phyloP scores from a whole-genome alignment of 1,139 yeast genomes.

The Debaryomyces sp. region DNA sequence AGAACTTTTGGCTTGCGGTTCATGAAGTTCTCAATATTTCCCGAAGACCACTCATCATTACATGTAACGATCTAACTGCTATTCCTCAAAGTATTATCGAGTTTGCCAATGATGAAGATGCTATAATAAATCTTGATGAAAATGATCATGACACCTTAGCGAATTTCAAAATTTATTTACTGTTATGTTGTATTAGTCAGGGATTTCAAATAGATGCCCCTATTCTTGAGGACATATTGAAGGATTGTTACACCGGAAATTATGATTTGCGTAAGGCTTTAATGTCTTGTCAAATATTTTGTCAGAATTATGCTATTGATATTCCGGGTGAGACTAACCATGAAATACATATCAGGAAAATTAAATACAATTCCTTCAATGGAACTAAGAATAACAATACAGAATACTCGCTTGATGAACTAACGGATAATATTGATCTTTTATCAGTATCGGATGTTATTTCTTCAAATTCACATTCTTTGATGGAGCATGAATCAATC shows the following conservation, averaged over 20 bases:
- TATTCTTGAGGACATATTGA: slow-evolving; percentile 36
- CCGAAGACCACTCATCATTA: slow-evolving; percentile 77
- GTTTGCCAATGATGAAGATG: slow-evolving; percentile 43
- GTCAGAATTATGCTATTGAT: slow-evolving; percentile 30
- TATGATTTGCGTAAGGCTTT: slow-evolving; percentile 61
- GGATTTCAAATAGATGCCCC: slow-evolving; percentile 38
- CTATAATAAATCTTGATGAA: slow-evolving; percentile 33
- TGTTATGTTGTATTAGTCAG: slow-evolving; percentile 43
- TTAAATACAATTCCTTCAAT: not conserved
- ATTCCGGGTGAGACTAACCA: not conserved
- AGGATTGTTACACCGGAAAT: slow-evolving; percentile 18
- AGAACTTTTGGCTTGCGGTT: slow-evolving; percentile 77
- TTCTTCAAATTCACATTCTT: slow-evolving; percentile 33
- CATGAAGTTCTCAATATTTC: slow-evolving; percentile 65
- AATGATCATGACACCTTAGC: slow-evolving; percentile 22
- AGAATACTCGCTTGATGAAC: slow-evolving; percentile 9
- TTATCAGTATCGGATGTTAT: slow-evolving; percentile 46
- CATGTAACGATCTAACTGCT: slow-evolving; percentile 59
- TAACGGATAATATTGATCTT: slow-evolving; percentile 28
- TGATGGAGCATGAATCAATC: slow-evolving; percentile 35
- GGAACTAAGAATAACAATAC: slow-evolving; percentile 1
- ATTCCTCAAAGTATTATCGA: slow-evolving; percentile 59
- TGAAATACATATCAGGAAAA: slow-evolving; percentile 1
- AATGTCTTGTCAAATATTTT: slow-evolving; percentile 58
- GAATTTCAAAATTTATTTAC: slow-evolving; percentile 34